Evolutionary conservation across 441 rosid species (phyloP).

Genomic region (Caryocar brasiliense): DNA sequence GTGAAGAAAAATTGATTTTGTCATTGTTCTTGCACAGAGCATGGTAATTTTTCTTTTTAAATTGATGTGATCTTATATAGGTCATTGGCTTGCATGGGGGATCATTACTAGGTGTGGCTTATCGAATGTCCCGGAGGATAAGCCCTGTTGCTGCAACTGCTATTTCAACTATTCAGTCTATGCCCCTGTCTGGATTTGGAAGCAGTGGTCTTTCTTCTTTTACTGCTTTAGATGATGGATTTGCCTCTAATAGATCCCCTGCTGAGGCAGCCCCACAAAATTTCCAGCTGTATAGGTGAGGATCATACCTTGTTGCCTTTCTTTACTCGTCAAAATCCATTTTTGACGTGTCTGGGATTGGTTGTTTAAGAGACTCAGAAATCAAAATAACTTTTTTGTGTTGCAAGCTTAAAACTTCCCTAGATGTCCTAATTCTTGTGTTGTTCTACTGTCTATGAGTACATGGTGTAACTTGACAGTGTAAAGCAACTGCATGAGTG

Average conservation of each 20-base stretch:
- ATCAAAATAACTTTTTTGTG: too few relatives aligned
- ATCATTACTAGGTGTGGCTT: slow-evolving; percentile 90
- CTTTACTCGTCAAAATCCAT: background rate
- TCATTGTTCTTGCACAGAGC: background rate
- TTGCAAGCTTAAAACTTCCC: too few relatives aligned
- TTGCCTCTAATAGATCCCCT: slow-evolving; percentile 56
- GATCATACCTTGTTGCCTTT: background rate
- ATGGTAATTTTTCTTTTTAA: slow-evolving; percentile 1
- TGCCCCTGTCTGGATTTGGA: slow-evolving; percentile 97
- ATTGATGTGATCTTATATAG: slow-evolving; percentile 27
- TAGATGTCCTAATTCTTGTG: too few relatives aligned
- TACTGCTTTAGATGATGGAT: slow-evolving; percentile 69
- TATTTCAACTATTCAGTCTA: slow-evolving; percentile 87
- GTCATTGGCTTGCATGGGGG: slow-evolving; percentile 94
- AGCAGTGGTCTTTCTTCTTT: slow-evolving; percentile 69
- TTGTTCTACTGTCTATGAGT: too few relatives aligned
- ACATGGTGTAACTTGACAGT: background rate
- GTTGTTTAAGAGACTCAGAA: too few relatives aligned
- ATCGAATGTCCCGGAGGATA: slow-evolving; percentile 77
- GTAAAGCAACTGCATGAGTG: background rate
- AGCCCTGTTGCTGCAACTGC: slow-evolving; percentile 88
- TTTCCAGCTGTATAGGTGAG: slow-evolving; percentile 88
- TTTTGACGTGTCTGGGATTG: too few relatives aligned
- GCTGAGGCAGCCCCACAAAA: slow-evolving; percentile 78
- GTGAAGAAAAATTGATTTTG: background rate